Percentiles rank a stretch among this genome's conserved stretches.
Evolutionary conservation across 2,329 filamentous ascomycete species (phyloP).

Genomic region (Exophiala sideris): DNA sequence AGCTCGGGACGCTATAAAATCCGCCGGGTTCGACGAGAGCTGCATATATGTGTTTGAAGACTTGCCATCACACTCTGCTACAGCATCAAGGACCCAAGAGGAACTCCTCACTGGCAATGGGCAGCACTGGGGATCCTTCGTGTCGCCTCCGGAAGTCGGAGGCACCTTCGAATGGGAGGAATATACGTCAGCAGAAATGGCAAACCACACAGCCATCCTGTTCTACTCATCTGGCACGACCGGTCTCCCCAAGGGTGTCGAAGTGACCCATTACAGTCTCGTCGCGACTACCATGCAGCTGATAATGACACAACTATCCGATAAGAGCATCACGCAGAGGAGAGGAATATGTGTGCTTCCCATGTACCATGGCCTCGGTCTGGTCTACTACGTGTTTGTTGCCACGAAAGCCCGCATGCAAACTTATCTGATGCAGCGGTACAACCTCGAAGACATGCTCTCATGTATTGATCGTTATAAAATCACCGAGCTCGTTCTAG

Average conservation of each 20-base stretch:
- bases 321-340: background rate
- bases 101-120: background rate
- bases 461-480: constrained; percentile 39
- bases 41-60: background rate
- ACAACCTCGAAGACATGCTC: constrained; percentile 37
- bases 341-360: constrained; percentile 5
- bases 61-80: background rate
- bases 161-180: constrained; percentile 38
- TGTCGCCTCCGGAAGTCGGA: constrained; percentile 44
- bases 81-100: background rate
- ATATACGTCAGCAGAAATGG: constrained; percentile 28
- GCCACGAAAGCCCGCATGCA: constrained; percentile 68
- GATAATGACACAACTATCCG: constrained; percentile 36
- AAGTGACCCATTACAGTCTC: constrained; percentile 48
- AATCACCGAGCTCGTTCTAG: constrained; percentile 49
- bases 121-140: constrained; percentile 25
- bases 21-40: background rate
- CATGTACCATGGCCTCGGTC: constrained; percentile 16
- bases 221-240: constrained; percentile 54
- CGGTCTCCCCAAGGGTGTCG: constrained; percentile 51
- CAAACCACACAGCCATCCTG: constrained; percentile 45
- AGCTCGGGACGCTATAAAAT: background rate
- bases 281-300: constrained; percentile 41
- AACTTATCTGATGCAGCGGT: constrained; percentile 54
- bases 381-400: constrained; percentile 11